Conservation (phyloP, 2,329 filamentous ascomycete genomes). For the Leptosphaerulina australis region DNA sequence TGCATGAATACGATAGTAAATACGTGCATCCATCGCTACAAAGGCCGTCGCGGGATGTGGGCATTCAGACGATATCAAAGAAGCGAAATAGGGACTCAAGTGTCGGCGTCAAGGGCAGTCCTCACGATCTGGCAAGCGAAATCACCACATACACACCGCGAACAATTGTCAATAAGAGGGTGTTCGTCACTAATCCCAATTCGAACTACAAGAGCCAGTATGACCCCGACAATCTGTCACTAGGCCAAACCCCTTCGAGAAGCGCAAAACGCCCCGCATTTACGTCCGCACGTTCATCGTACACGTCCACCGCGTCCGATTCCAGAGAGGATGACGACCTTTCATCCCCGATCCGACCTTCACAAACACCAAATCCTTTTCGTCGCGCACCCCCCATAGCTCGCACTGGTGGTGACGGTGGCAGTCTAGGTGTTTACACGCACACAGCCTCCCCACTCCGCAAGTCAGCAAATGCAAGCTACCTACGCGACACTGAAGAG, state of each 20-base stretch:
- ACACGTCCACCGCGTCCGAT: slow-evolving; percentile 47
- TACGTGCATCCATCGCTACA: slow-evolving; percentile 91
- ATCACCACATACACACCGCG: slow-evolving; percentile 68
- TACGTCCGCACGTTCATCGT: slow-evolving; percentile 41
- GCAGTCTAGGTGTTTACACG: slow-evolving; percentile 78
- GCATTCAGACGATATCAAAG: slow-evolving; percentile 70
- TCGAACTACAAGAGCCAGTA: slow-evolving; percentile 76
- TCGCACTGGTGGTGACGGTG: slow-evolving; percentile 65
- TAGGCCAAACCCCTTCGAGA: slow-evolving; percentile 22
- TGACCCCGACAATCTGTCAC: slow-evolving; percentile 64
- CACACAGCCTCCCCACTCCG: slow-evolving; percentile 83
- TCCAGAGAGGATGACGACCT: slow-evolving; percentile 48
- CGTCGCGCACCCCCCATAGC: slow-evolving; percentile 60
- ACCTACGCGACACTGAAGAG: slow-evolving; percentile 41
- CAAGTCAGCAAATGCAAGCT: slow-evolving; percentile 71
- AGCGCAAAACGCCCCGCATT: slow-evolving; percentile 28
- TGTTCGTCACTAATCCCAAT: slow-evolving; percentile 83
- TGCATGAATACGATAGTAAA: slow-evolving; percentile 95
- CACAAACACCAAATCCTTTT: slow-evolving; percentile 55
- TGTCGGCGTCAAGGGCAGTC: slow-evolving; percentile 49
- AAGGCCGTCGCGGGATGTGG: slow-evolving; percentile 76
- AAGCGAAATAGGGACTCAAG: slow-evolving; percentile 44
- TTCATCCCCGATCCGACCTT: slow-evolving; percentile 55
- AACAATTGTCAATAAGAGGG: slow-evolving; percentile 69
- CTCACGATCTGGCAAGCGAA: slow-evolving; percentile 53